Base-by-base conservation (phyloP, 2,329 filamentous ascomycete species). In the Exophiala mesophila region DNA sequence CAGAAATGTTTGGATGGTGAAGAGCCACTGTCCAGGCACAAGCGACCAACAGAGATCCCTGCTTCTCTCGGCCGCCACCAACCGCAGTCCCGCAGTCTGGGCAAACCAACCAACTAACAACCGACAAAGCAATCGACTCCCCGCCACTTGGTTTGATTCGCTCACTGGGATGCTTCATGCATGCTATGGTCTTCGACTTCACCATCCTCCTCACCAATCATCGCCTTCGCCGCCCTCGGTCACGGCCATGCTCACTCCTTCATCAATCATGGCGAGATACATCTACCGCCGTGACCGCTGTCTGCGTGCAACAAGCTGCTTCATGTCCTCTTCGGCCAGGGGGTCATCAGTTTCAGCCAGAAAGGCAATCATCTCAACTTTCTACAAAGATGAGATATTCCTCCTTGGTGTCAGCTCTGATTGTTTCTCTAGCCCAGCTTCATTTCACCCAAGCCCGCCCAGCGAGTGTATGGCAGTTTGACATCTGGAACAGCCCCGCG, bases 401-500 rank as follows among this genome's bases (percentile, higher is more conserved):
- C 21, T 39, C 40, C 33, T 39, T 21, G 2, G 10, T 23, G 15
- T 30, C 26, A 24, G 20, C 24, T 36, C 35, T 49, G 28, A 23
- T 47, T 41, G 30, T 40, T 41, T 28, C 39, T 49, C 28, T 44
- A 29, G 35, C 41, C 28, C 13, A 40, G 21, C 17, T 33, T 21
- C 28, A 30, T 18, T 43, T 40, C 24, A 28, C 46, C 18, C 26
- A 21, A 20, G 53, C 53, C 20, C 39, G 35, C 21, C 53, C 53
- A 23, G 34, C 23, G 15, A 48, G 44, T 26, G 39, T 54, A 31
- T 55, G 53, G 53, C 34, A 40, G 15, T 16, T 77, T 39, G 57
- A 64, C 50, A 73, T 79, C 58, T 71, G 77, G 57, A 71, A 71
- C 52, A 67, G 67, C 50, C 77, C 77, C 35, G 73, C 79, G 23